A percentile compares a stretch with the other conserved stretches of the same genome.
Conservation (phyloP, 1,284 basidiomycete genomes). For the Sparassis latifolia region DNA sequence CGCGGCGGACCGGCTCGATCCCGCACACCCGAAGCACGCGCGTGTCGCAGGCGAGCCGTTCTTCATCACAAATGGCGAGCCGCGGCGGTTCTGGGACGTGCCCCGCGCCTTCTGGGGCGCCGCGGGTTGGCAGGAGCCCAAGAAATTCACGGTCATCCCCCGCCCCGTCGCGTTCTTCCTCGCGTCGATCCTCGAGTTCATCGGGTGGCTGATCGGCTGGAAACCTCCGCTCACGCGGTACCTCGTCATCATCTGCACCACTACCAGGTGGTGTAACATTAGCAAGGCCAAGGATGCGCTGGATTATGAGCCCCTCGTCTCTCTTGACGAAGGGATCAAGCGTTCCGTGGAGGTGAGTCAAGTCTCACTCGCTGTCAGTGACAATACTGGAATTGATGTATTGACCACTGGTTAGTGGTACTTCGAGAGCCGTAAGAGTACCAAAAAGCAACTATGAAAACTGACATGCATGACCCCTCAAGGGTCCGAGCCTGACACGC, state of each 20-base stretch:
- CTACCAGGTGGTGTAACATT: conserved; percentile 8
- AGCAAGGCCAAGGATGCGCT: conserved; percentile 4
- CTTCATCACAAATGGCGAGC: conserved; percentile 65
- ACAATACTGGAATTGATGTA: not conserved
- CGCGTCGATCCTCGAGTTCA: conserved; percentile 3
- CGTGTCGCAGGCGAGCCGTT: conserved; percentile 53
- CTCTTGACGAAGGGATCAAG: conserved; percentile 4
- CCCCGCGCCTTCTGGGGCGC: conserved; percentile 6
- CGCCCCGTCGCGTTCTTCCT: conserved; percentile 2
- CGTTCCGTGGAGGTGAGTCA: conserved; percentile 2
- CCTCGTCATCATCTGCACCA: conserved; percentile 2
- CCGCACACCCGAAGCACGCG: conserved; percentile 10
- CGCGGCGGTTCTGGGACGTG: conserved; percentile 49
- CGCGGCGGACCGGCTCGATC: conserved; percentile 46
- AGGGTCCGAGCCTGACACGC: too few species aligned
- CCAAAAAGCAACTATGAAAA: too few species aligned
- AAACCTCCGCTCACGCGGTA: conserved; percentile 2
- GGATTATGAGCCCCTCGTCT: conserved; percentile 2
- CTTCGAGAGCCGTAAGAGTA: too few species aligned
- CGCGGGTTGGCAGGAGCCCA: conserved; percentile 5
- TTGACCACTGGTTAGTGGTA: too few species aligned
- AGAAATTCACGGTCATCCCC: conserved; percentile 6
- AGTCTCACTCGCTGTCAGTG: not conserved
- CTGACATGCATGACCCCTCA: too few species aligned
- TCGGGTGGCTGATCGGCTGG: conserved; percentile 1